Evolutionary conservation across 768 basidiomycete genomes (phyloP).

Genomic region (Amanita subjunquillea): DNA sequence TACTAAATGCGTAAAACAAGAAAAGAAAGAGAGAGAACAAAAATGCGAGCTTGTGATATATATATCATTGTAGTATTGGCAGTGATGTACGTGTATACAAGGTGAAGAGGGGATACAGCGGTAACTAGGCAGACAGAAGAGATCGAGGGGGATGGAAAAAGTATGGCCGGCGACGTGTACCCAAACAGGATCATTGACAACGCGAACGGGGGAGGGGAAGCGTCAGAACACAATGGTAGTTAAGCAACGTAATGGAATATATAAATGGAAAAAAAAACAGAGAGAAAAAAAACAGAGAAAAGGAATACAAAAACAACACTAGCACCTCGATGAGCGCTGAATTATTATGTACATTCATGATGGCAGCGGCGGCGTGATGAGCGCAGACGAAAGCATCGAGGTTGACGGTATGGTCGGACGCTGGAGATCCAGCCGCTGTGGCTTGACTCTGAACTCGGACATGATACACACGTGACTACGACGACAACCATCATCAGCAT

Average conservation of each 20-base stretch:
- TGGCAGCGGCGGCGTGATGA: neutral
- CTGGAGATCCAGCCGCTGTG: slow-evolving; percentile 37
- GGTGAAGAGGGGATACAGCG: slow-evolving; percentile 1
- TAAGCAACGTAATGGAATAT: neutral
- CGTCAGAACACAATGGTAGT: neutral
- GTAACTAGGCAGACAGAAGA: neutral
- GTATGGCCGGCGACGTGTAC: neutral
- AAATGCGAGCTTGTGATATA: slow-evolving; percentile 1
- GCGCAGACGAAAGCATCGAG: neutral
- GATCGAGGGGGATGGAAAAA: neutral
- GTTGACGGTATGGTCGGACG: slow-evolving; percentile 14
- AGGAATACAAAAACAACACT: slow-evolving; percentile 1
- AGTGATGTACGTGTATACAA: slow-evolving; percentile 4
- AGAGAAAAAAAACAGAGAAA: neutral
- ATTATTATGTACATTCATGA: slow-evolving; percentile 5
- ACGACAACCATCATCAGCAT: slow-evolving; percentile 6
- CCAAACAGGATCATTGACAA: slow-evolving; percentile 6
- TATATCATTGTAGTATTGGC: slow-evolving; percentile 4
- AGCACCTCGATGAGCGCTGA: neutral
- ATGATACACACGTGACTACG: slow-evolving; percentile 63
- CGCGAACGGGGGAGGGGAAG: neutral
- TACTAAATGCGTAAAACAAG: slow-evolving; percentile 1
- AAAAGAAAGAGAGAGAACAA: neutral
- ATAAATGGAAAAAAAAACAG: neutral
- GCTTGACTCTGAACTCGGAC: slow-evolving; percentile 72